A percentile compares a stretch with the other conserved stretches of the same genome.
These are phyloP conservation scores for Saksenaea vasiformis DNA, from an alignment of 371 early-diverging fungal genomes.

Conservation along the genomic window DNA sequence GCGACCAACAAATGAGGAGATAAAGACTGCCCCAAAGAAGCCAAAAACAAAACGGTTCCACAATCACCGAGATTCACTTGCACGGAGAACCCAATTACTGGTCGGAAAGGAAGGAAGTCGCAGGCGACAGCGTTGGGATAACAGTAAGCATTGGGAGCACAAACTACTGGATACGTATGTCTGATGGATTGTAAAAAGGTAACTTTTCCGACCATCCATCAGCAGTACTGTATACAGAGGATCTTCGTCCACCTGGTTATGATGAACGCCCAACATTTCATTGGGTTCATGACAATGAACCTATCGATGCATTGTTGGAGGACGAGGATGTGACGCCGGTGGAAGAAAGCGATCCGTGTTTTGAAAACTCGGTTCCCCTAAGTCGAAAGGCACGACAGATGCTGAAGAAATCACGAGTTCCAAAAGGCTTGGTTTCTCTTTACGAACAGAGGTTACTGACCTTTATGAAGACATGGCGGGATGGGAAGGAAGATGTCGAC, in stretches of 20 bases:
- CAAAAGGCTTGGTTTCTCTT: conserved; percentile 23
- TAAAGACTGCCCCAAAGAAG: neutral
- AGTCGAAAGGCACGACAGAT: conserved; percentile 11
- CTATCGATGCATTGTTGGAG: conserved; percentile 13
- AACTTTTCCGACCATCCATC: conserved; percentile 37
- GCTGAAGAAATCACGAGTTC: conserved; percentile 32
- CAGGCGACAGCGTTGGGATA: conserved; percentile 36
- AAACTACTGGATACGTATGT: neutral
- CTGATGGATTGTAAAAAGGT: conserved; percentile 16
- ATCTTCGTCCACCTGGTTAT: conserved; percentile 38
- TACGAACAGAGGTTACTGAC: conserved; percentile 29
- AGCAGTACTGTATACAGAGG: conserved; percentile 36
- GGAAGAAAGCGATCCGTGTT: neutral
- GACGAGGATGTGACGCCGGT: neutral
- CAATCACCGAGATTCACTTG: conserved; percentile 16
- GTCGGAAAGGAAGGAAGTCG: conserved; percentile 40
- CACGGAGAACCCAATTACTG: conserved; percentile 15
- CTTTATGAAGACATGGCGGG: conserved; percentile 22
- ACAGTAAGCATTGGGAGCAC: conserved; percentile 20
- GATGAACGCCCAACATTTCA: neutral
- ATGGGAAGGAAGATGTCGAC: conserved; percentile 9
- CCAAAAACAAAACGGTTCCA: conserved; percentile 12
- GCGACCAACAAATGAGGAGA: neutral
- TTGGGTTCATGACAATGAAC: conserved; percentile 5
- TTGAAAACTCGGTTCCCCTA: neutral